phyloP scores from a whole-genome alignment of 179 eudicot genomes.

The Beta corolliflora region DNA sequence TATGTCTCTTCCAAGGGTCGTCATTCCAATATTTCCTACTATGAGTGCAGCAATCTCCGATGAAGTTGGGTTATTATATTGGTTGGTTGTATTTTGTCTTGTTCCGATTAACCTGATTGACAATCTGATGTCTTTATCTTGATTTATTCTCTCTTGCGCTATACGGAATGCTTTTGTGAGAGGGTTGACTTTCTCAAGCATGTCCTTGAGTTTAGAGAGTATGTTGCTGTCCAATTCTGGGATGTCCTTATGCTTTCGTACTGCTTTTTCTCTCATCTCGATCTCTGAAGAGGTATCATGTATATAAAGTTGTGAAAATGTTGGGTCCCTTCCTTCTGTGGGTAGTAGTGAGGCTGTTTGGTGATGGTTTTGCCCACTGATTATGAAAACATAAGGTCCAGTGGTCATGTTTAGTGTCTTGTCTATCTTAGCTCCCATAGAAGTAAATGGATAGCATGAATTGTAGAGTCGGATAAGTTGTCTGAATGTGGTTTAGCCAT shows the following conservation, averaged over 20 bases:
- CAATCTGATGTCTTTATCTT: background rate
- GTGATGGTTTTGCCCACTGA: slow-evolving; percentile 5
- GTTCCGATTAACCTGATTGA: background rate
- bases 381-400: slow-evolving; percentile 1
- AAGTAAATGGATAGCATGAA: slow-evolving; percentile 12
- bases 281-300: background rate
- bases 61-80: background rate
- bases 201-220: background rate
- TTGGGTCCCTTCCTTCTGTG: background rate
- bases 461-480: slow-evolving; percentile 4
- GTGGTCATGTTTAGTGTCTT: background rate
- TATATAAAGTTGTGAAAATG: slow-evolving; percentile 25
- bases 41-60: slow-evolving; percentile 12
- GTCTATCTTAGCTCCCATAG: slow-evolving; percentile 22
- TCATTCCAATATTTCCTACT: slow-evolving; percentile 3
- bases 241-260: background rate
- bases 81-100: background rate
- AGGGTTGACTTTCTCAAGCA: slow-evolving; percentile 2
- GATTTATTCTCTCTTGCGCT: slow-evolving; percentile 5
- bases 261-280: background rate
- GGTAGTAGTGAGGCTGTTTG: background rate
- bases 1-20: slow-evolving; percentile 10
- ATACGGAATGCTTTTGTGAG: slow-evolving; percentile 6
- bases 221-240: background rate
- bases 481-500: background rate